Evolutionary conservation across 306 rosid genomes (phyloP), one percentile per base, ranked within the genome.

Genomic region (Vicia sativa): DNA sequence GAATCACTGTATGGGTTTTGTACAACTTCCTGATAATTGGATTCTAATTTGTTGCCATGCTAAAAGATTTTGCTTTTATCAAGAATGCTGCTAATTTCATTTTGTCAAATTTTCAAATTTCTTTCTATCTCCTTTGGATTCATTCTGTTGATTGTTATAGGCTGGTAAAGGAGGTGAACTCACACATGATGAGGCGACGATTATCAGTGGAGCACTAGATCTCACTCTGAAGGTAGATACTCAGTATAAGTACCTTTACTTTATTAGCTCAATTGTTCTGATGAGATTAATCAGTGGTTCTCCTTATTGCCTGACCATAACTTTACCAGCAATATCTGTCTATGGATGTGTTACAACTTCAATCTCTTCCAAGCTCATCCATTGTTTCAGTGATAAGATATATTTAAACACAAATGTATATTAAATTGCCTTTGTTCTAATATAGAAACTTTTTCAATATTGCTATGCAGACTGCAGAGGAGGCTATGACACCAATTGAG

Each of bases 111-210:
- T 66, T 60, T 66, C 19, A 43, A 14, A 70, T 48, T 18, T 48
- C 67, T 39, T 62, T 15, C 48, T 41, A 35, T 74, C 25, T 62
- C 64, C 12, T 18, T 21, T 71, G 59, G 29, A 23, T 38, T 72
- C 52, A 62, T 62, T 72, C 38, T 77, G 19, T 26, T 52, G 52
- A 81, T 60, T 56, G 46, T 75, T 15, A 46, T 68, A 93, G 98
- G 98, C 95, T 48, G 98, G 98, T 60, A 90, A 86, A 78, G 98
- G 98, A 6, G 98, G 98, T 58, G 98, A 93, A 74, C 97, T 93
- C 67, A 90, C 98, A 38, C 98, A 86, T 14, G 96, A 93, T 64
- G 98, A 93, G 84, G 81, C 98, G 21, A 90, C 91, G 11, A 92
- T 92, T 73, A 92, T 92, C 71, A 92, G 96, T 10, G 98, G 98